Evolutionary conservation across 768 basidiomycete genomes (phyloP).

Genomic region (Termitomyces titanicus): DNA sequence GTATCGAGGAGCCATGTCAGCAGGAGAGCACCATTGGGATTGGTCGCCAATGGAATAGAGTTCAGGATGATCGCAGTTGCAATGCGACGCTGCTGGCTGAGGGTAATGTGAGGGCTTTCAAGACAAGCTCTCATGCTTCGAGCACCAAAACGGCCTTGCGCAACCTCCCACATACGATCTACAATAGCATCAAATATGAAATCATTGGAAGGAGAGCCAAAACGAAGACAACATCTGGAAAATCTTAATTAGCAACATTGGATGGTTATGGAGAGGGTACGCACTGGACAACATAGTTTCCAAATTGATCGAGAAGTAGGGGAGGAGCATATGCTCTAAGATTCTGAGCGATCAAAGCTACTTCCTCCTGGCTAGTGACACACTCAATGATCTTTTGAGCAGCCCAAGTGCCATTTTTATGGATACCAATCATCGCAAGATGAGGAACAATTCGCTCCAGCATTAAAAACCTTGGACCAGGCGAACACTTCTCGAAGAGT

Average conservation of each 20-base stretch:
- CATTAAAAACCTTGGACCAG: slow-evolving; percentile 79
- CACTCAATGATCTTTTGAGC: slow-evolving; percentile 99
- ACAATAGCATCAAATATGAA: slow-evolving; percentile 98
- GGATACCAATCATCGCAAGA: slow-evolving; percentile 95
- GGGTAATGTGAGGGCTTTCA: slow-evolving; percentile 82
- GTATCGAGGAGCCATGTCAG: slow-evolving; percentile 97
- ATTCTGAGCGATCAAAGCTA: slow-evolving; percentile 79
- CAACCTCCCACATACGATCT: slow-evolving; percentile 98
- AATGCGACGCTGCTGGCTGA: slow-evolving; percentile 92
- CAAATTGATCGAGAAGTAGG: slow-evolving; percentile 89
- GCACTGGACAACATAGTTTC: slow-evolving; percentile 91
- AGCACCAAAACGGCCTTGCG: slow-evolving; percentile 96
- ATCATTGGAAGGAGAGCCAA: slow-evolving; percentile 85
- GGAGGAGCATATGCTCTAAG: slow-evolving; percentile 91
- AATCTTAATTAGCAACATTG: not conserved
- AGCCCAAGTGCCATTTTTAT: slow-evolving; percentile 99
- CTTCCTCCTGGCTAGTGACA: slow-evolving; percentile 83
- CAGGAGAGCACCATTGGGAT: slow-evolving; percentile 93
- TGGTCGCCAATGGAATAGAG: slow-evolving; percentile 95
- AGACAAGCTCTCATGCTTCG: slow-evolving; percentile 97
- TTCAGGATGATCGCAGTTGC: slow-evolving; percentile 94
- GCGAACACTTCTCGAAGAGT: slow-evolving; percentile 87
- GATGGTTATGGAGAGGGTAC: slow-evolving; percentile 24
- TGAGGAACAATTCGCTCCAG: slow-evolving; percentile 91
- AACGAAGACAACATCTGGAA: slow-evolving; percentile 81